Evolutionary conservation across 2,329 filamentous ascomycete genomes (phyloP), one percentile per base, ranked within the genome.

Genomic region (Alternaria gansuensis): DNA sequence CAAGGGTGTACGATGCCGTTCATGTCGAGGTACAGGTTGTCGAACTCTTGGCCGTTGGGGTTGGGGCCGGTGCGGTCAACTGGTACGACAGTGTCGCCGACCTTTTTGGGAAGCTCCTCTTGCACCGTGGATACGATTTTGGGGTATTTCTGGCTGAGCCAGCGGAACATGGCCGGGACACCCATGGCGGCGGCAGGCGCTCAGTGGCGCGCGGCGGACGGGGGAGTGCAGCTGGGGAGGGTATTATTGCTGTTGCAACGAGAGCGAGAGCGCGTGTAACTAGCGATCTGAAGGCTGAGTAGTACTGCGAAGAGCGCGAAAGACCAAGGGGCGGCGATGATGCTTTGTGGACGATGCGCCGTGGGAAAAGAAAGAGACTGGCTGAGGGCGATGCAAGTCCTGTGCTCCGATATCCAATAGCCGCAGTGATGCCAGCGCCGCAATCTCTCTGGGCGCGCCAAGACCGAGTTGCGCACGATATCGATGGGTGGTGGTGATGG

Each of bases 1-100:
- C 95, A 99, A 31, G 96, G 96, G 82, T 99, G 95, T 36, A 99
- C 95, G 67, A 99, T 99, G 76, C 95, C 96, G 79, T 99, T 99
- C 94, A 99, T 98, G 74, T 99, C 95, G 64, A 99, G 87, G 75
- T 99, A 99, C 5, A 99, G 83, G 73, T 99, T 99, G 81, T 99
- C 94, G 73, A 97, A 91, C 78, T 99, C 95, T 80, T 98, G 94
- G 76, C 93, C 93, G 80, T 99, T 99, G 3, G 96, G 96, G 74
- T 99, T 99, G 5, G 92, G 88, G 37, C 87, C 83, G 6, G 90
- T 93, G 10, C 87, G 88, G 75, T 99, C 93, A 61, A 98, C 87
- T 2, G 95, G 95, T 57, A 97, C 89, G 67, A 87, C 84, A 41
- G 89, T 85, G 66, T 93, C 94, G 84, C 97, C 92, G 78, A 98